phyloP scores from a whole-genome alignment of 108 stramenopile species.

The Discostella stelligeroides region DNA sequence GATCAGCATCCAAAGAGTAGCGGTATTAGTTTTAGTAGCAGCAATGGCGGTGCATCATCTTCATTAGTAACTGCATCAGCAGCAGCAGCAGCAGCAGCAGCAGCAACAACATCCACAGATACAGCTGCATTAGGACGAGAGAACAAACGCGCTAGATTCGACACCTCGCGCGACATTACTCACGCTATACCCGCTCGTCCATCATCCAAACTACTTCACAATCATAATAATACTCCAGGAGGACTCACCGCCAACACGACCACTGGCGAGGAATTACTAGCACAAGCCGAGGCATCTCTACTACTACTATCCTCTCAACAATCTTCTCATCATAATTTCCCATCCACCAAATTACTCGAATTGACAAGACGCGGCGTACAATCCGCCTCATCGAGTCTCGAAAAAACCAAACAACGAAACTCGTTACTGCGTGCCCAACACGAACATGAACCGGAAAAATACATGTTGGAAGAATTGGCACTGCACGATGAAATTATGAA shows the following conservation, averaged over 20 bases:
- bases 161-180: conserved; percentile 57
- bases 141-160: conserved; percentile 25
- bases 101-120: conserved; percentile 3
- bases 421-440: conserved; percentile 54
- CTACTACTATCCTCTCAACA: conserved; percentile 7
- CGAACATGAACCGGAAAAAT: conserved; percentile 57
- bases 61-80: conserved; percentile 19
- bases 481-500: conserved; percentile 65
- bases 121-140: background rate
- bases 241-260: background rate
- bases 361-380: conserved; percentile 55
- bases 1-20: too few species aligned
- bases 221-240: background rate
- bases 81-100: background rate
- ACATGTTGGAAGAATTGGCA: conserved; percentile 74
- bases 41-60: background rate
- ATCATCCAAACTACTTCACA: background rate
- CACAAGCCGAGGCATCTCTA: conserved; percentile 44
- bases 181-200: conserved; percentile 35
- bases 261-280: conserved; percentile 48
- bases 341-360: conserved; percentile 45
- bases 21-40: background rate
- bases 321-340: background rate
- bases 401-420: conserved; percentile 52
- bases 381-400: conserved; percentile 45